A percentile compares a stretch with the other conserved stretches of the same genome.
phyloP scores from a whole-genome alignment of 1,139 yeast species.

The Blastobotrys apis region DNA sequence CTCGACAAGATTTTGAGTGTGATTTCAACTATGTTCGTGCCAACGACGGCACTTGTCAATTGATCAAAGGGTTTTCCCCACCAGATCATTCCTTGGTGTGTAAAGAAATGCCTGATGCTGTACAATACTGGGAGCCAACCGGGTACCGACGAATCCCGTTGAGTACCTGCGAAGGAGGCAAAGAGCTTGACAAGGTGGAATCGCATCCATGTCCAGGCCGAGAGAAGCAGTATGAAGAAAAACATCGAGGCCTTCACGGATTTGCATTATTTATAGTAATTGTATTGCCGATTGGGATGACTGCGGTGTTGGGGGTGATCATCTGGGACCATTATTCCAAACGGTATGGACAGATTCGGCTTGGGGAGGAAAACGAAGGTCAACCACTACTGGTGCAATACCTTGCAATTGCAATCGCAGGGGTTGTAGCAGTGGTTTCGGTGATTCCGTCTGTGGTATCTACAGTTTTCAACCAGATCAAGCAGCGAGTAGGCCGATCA shows the following conservation, averaged over 20 bases:
- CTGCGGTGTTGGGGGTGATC: conserved; percentile 59
- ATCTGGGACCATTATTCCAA: conserved; percentile 78
- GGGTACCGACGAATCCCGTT: conserved; percentile 74
- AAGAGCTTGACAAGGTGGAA: conserved; percentile 59
- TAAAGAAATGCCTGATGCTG: conserved; percentile 45
- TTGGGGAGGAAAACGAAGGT: conserved; percentile 62
- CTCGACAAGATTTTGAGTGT: conserved; percentile 89
- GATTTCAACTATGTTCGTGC: conserved; percentile 76
- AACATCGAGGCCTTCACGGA: conserved; percentile 57
- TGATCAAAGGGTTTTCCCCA: conserved; percentile 67
- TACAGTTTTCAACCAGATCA: conserved; percentile 15
- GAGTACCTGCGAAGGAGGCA: conserved; percentile 73
- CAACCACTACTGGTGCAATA: conserved; percentile 26
- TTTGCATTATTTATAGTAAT: conserved; percentile 50
- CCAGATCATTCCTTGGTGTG: conserved; percentile 65
- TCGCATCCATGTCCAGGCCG: conserved; percentile 86
- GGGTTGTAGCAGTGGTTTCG: conserved; percentile 32
- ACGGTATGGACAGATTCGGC: conserved; percentile 79
- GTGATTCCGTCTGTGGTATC: conserved; percentile 29
- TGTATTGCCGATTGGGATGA: conserved; percentile 54
- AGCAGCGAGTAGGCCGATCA: conserved; percentile 11
- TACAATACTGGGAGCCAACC: conserved; percentile 74
- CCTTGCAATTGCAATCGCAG: conserved; percentile 31
- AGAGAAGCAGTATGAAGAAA: conserved; percentile 55
- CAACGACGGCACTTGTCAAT: conserved; percentile 78